Conservation (phyloP, 495 filamentous ascomycete genomes). For the Penicillium diatomitis region DNA sequence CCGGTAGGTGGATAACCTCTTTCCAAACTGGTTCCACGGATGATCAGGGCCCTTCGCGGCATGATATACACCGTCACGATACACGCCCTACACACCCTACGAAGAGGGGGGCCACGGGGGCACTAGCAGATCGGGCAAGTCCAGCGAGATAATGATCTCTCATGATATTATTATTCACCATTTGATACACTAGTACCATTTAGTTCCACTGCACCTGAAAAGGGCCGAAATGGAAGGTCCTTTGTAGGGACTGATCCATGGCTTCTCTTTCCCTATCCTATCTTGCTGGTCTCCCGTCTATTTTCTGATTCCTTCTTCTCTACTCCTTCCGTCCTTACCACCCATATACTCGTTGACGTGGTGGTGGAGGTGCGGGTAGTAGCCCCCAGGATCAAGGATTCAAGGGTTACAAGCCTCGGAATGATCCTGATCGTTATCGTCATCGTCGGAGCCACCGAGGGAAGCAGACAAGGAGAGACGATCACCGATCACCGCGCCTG, state of each 20-base stretch:
- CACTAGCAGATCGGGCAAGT: background rate
- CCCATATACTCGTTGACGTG: too few species aligned
- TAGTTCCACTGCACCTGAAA: too few species aligned
- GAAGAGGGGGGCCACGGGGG: background rate
- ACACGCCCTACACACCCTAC: slow-evolving; percentile 1
- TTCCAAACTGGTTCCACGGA: background rate
- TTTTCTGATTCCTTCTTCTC: background rate
- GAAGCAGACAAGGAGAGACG: background rate
- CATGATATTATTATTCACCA: too few species aligned
- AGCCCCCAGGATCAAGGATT: too few species aligned
- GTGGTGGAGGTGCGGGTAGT: too few species aligned
- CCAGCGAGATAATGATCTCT: background rate
- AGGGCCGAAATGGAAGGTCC: too few species aligned
- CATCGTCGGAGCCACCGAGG: slow-evolving; percentile 10
- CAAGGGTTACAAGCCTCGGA: too few species aligned
- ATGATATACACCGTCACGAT: slow-evolving; percentile 3
- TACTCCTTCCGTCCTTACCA: too few species aligned
- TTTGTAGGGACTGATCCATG: too few species aligned
- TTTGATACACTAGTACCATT: too few species aligned
- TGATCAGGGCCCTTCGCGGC: background rate
- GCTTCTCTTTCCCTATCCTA: slow-evolving; percentile 1
- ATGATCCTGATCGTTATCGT: slow-evolving; percentile 1
- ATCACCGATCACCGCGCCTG: background rate
- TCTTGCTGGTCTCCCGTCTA: background rate
- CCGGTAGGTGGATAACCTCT: background rate